Percentiles rank a stretch among this genome's conserved stretches.
These are phyloP conservation scores for Casuarina cunninghamiana DNA, from an alignment of 306 rosid genomes.

Conservation along the genomic window DNA sequence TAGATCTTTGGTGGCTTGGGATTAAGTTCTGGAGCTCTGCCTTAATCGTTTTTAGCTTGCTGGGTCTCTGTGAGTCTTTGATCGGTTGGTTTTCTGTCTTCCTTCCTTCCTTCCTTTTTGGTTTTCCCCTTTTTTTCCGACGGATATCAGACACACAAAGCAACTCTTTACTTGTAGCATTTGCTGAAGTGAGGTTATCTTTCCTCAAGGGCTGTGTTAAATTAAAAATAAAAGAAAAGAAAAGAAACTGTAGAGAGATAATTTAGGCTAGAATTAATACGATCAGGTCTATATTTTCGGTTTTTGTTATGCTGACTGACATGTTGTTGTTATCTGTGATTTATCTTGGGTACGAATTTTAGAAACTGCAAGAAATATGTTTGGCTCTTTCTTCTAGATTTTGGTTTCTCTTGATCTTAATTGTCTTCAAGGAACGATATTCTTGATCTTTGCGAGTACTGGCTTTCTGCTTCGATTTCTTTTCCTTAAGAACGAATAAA, in stretches of 20 bases:
- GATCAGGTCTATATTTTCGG: neutral
- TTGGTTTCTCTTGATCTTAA: neutral
- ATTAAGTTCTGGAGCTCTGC: constrained; percentile 34
- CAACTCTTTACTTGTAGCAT: neutral
- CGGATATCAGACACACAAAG: neutral
- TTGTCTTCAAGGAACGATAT: neutral
- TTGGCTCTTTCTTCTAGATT: neutral
- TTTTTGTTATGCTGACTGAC: neutral
- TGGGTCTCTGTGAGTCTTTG: neutral
- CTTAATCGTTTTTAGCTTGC: constrained; percentile 20
- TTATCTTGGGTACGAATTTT: neutral
- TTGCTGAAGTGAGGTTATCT: neutral
- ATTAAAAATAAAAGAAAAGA: neutral
- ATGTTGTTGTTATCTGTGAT: neutral
- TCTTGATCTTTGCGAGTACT: neutral
- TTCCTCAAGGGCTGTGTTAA: neutral
- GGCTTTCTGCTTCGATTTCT: neutral
- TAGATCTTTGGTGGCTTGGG: constrained; percentile 38
- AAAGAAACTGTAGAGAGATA: neutral
- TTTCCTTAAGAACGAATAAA: neutral
- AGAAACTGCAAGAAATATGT: neutral
- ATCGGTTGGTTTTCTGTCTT: constrained; percentile 33
- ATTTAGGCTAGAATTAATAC: neutral
- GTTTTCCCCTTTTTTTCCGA: neutral
- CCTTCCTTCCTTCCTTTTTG: neutral